A percentile compares a stretch with the other conserved stretches of the same genome.
Conservation (phyloP, 495 filamentous ascomycete species). For the Hypoxylon fuscum region DNA sequence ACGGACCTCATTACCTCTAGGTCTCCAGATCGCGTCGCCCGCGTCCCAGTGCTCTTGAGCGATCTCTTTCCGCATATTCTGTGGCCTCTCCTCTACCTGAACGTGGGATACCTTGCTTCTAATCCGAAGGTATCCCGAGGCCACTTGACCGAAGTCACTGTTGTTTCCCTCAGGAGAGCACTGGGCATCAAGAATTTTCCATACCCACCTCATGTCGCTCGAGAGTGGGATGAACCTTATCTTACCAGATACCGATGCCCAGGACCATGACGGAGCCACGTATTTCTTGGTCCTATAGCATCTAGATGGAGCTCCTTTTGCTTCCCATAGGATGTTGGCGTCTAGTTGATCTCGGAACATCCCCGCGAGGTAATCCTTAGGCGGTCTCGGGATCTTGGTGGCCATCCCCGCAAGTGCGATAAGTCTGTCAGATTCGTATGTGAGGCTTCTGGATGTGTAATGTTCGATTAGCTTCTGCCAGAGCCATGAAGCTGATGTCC, state of each 20-base stretch:
- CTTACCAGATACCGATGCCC: slow-evolving; percentile 30
- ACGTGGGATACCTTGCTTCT: slow-evolving; percentile 3
- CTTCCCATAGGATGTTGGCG: slow-evolving; percentile 21
- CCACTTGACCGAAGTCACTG: neutral
- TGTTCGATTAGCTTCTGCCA: slow-evolving; percentile 28
- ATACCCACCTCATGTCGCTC: neutral
- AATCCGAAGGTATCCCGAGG: neutral
- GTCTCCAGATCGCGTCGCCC: too few relatives aligned
- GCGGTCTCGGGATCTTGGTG: neutral
- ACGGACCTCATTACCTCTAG: too few relatives aligned
- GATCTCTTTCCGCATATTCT: slow-evolving; percentile 14
- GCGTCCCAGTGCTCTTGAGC: slow-evolving; percentile 8
- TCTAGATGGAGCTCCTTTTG: neutral
- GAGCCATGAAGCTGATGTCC: slow-evolving; percentile 7
- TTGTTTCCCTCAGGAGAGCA: neutral
- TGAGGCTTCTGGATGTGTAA: slow-evolving; percentile 18
- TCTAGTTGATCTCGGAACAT: slow-evolving; percentile 15
- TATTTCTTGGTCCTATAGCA: slow-evolving; percentile 4
- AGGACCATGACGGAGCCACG: slow-evolving; percentile 30
- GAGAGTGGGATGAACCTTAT: slow-evolving; percentile 16
- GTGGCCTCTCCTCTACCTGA: slow-evolving; percentile 6
- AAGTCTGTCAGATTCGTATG: slow-evolving; percentile 15
- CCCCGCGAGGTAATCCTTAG: slow-evolving; percentile 17
- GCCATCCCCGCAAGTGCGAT: slow-evolving; percentile 24
- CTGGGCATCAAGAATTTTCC: too few relatives aligned